phyloP scores from a whole-genome alignment of 352 stramenopile genomes.

The Vaucheria bursata region DNA sequence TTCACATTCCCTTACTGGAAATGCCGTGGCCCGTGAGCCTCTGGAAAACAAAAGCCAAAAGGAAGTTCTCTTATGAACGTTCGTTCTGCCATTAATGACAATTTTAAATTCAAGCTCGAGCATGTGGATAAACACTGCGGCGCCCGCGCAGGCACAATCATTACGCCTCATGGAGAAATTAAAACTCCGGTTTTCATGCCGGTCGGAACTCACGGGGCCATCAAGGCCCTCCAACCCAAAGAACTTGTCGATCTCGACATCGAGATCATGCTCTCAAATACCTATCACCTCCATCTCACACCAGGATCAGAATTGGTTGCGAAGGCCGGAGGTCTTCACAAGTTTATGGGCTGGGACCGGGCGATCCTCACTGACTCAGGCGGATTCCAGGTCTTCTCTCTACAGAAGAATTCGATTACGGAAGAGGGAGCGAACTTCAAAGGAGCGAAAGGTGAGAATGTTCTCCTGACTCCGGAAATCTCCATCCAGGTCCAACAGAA shows the following conservation, averaged over 20 bases:
- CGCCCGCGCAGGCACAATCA: background rate
- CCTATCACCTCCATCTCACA: constrained; percentile 88
- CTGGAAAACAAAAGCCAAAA: background rate
- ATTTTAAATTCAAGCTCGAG: background rate
- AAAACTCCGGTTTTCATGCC: background rate
- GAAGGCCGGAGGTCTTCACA: constrained; percentile 79
- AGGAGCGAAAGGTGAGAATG: constrained; percentile 44
- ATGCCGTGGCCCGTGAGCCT: background rate
- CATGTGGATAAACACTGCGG: background rate
- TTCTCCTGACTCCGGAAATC: background rate
- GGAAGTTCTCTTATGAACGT: background rate
- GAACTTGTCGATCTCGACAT: background rate
- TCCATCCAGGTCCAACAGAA: background rate
- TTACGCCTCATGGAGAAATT: background rate
- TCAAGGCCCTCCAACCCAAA: background rate
- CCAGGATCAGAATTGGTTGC: constrained; percentile 74
- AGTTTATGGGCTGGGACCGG: constrained; percentile 85
- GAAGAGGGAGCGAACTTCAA: constrained; percentile 77
- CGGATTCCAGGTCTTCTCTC: constrained; percentile 74
- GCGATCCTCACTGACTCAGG: constrained; percentile 92
- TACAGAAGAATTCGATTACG: constrained; percentile 87
- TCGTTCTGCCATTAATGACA: background rate
- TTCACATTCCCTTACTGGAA: background rate
- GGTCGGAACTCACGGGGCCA: background rate
- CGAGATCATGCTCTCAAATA: constrained; percentile 91